These are phyloP conservation scores for Orbilia javanica DNA, from an alignment of 2,329 filamentous ascomycete species.

Conservation along the genomic window DNA sequence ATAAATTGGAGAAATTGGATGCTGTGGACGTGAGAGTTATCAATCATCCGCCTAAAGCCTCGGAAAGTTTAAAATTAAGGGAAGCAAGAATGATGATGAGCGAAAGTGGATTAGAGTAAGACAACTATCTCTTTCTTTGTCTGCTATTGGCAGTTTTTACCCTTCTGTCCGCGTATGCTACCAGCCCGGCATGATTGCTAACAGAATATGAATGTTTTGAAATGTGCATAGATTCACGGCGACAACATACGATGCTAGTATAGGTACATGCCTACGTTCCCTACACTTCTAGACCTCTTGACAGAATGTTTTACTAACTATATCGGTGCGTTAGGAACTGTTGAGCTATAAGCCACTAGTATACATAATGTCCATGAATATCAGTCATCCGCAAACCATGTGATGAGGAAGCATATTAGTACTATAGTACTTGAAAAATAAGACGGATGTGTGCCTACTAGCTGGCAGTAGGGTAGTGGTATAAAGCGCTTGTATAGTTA, in stretches of 20 bases:
- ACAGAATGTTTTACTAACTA: background rate
- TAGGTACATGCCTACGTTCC: background rate
- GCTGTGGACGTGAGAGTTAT: conserved; percentile 36
- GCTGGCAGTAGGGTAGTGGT: too few species aligned
- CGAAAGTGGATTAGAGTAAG: conserved; percentile 29
- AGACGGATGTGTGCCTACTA: too few species aligned
- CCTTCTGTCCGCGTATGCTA: too few species aligned
- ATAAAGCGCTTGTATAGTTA: too few species aligned
- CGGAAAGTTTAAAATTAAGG: background rate
- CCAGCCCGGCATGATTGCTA: background rate
- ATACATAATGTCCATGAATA: background rate
- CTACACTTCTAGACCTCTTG: background rate
- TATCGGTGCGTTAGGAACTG: background rate
- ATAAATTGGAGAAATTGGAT: conserved; percentile 15
- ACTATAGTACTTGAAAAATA: too few species aligned
- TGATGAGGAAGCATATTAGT: too few species aligned
- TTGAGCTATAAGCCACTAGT: background rate
- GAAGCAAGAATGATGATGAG: conserved; percentile 26
- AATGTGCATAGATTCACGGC: conserved; percentile 6
- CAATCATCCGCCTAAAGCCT: conserved; percentile 4
- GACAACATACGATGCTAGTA: conserved; percentile 23
- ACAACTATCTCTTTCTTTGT: background rate
- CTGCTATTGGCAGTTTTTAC: too few species aligned
- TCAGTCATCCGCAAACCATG: too few species aligned
- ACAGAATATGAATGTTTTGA: background rate